Conservation (phyloP, 306 rosid genomes). For the Quercus ilex region DNA sequence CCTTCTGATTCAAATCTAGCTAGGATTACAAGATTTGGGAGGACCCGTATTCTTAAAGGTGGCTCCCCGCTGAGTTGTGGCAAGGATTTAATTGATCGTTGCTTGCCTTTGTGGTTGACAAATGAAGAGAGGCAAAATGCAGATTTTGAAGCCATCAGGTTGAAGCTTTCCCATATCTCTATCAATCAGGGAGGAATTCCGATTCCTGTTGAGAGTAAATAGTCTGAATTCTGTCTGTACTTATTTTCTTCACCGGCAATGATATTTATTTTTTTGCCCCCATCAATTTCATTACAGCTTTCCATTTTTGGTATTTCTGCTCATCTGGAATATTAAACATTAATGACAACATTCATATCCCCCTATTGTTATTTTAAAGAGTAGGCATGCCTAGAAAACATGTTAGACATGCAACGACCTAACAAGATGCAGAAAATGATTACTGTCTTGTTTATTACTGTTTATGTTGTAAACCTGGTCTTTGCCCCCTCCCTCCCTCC, state of each 20-base stretch:
- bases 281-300: neutral
- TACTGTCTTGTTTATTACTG: too few species aligned
- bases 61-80: slow-evolving; percentile 45
- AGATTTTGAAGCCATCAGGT: slow-evolving; percentile 62
- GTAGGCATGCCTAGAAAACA: too few species aligned
- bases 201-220: slow-evolving; percentile 41
- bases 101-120: slow-evolving; percentile 71
- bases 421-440: too few species aligned
- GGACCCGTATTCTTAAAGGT: slow-evolving; percentile 46
- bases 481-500: too few species aligned
- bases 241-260: neutral
- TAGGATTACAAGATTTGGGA: slow-evolving; percentile 60
- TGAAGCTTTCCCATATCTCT: slow-evolving; percentile 66
- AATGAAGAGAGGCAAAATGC: slow-evolving; percentile 74
- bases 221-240: neutral
- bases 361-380: too few species aligned
- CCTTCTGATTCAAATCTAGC: slow-evolving; percentile 77
- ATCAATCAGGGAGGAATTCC: slow-evolving; percentile 38
- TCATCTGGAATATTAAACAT: too few species aligned
- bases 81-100: slow-evolving; percentile 66
- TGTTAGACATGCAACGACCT: too few species aligned
- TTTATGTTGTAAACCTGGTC: too few species aligned
- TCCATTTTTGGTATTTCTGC: too few species aligned
- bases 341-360: too few species aligned
- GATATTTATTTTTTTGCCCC: neutral